Conservation (phyloP, 495 filamentous ascomycete species). For the Darksidea phi region DNA sequence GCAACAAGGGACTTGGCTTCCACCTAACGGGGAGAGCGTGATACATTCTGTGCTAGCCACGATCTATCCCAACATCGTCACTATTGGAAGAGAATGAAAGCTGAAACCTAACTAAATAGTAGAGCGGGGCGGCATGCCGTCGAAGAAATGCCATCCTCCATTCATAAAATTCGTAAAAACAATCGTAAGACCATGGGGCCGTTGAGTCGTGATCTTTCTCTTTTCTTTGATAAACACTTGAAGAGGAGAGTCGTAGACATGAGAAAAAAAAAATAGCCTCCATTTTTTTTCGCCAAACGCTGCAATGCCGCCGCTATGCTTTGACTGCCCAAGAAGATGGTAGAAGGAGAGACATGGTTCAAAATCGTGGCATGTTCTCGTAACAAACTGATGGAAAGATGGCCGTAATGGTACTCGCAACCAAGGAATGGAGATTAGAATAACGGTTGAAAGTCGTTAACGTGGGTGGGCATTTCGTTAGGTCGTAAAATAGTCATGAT, state of each 20-base stretch:
- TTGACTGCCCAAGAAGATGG: slow-evolving; percentile 10
- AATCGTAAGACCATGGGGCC: background rate
- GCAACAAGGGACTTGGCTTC: too few species aligned
- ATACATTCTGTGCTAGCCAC: background rate
- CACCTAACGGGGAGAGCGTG: background rate
- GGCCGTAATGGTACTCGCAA: background rate
- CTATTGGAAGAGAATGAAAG: background rate
- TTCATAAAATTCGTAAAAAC: background rate
- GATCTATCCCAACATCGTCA: background rate
- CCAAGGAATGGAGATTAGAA: slow-evolving; percentile 7
- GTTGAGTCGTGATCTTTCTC: slow-evolving; percentile 8
- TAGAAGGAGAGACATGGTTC: slow-evolving; percentile 13
- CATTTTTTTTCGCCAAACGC: slow-evolving; percentile 27
- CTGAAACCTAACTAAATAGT: background rate
- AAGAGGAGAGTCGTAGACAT: background rate
- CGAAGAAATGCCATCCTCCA: background rate
- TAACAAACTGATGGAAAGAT: slow-evolving; percentile 2
- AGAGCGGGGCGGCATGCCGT: background rate
- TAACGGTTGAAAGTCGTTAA: background rate
- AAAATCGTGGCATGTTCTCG: slow-evolving; percentile 2
- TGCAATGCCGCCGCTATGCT: slow-evolving; percentile 36
- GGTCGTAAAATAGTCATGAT: slow-evolving; percentile 23
- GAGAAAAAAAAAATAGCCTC: slow-evolving; percentile 19
- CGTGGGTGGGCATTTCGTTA: slow-evolving; percentile 9
- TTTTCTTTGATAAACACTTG: background rate